Evolutionary conservation across 2,329 filamentous ascomycete species (phyloP).

Genomic region (Graphium sp.): DNA sequence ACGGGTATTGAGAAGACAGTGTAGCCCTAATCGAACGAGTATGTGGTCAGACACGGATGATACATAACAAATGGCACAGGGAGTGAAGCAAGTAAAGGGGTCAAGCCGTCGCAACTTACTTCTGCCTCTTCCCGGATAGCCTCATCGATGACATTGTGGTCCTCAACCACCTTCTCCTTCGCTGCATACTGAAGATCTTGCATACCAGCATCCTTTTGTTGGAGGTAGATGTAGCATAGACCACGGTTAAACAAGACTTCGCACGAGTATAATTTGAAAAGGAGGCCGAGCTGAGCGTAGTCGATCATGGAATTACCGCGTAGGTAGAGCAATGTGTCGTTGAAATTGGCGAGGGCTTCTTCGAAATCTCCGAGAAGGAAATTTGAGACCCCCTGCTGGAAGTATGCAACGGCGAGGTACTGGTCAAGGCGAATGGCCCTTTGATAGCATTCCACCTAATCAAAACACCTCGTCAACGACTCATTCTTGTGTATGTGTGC

Average conservation of each 20-base stretch:
- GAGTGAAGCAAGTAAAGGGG: not conserved
- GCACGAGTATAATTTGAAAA: slow-evolving; percentile 94
- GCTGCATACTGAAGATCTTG: slow-evolving; percentile 81
- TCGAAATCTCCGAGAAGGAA: slow-evolving; percentile 95
- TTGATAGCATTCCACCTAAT: slow-evolving; percentile 85
- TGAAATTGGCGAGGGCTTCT: slow-evolving; percentile 94
- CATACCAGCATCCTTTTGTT: slow-evolving; percentile 80
- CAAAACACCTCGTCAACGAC: no score
- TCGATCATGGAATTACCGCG: slow-evolving; percentile 95
- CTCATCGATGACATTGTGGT: slow-evolving; percentile 96
- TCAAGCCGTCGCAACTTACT: slow-evolving; percentile 30
- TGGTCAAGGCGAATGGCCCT: slow-evolving; percentile 78
- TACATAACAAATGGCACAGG: slow-evolving; percentile 10
- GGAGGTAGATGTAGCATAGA: slow-evolving; percentile 91
- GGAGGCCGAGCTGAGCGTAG: slow-evolving; percentile 86
- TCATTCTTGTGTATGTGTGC: no score
- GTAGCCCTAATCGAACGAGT: slow-evolving; percentile 54
- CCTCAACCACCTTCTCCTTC: slow-evolving; percentile 89
- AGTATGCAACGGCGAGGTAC: slow-evolving; percentile 94
- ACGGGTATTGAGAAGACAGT: slow-evolving; percentile 98
- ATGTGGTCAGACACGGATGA: not conserved
- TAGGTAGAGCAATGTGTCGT: slow-evolving; percentile 88
- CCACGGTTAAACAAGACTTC: slow-evolving; percentile 96
- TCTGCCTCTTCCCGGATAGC: slow-evolving; percentile 87
- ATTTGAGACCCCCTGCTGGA: slow-evolving; percentile 96